Conservation (phyloP, 306 rosid species). For the Luffa aegyptiaca region DNA sequence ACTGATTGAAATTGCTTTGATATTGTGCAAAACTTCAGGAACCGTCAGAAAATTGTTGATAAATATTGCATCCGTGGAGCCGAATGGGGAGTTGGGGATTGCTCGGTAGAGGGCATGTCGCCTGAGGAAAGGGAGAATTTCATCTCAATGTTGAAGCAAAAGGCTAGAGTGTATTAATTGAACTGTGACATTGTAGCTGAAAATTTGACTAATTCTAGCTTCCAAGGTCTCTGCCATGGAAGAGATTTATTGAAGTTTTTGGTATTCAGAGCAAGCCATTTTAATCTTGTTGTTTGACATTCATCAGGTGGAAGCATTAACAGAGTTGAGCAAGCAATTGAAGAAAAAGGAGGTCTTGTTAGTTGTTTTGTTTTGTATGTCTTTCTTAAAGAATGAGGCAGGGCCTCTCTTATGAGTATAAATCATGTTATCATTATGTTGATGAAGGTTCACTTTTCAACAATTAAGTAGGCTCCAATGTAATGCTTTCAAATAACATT, state of each 20-base stretch:
- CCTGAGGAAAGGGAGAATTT: slow-evolving; percentile 58
- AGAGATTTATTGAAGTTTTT: neutral
- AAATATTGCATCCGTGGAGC: slow-evolving; percentile 90
- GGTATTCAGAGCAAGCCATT: neutral
- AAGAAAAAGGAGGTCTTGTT: neutral
- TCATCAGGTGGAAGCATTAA: neutral
- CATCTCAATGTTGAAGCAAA: slow-evolving; percentile 63
- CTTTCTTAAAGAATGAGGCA: neutral
- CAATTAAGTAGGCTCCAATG: neutral
- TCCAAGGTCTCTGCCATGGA: neutral
- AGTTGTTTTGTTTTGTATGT: neutral
- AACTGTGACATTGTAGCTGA: neutral
- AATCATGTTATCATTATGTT: neutral
- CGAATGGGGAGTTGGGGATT: slow-evolving; percentile 97
- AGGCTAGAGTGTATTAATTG: slow-evolving; percentile 21
- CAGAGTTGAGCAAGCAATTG: neutral
- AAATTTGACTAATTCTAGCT: neutral
- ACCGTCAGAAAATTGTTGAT: slow-evolving; percentile 46
- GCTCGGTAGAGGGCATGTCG: slow-evolving; percentile 76
- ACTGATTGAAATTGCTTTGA: neutral
- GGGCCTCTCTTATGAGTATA: neutral
- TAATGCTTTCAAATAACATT: neutral
- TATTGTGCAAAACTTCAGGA: slow-evolving; percentile 29
- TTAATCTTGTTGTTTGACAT: neutral
- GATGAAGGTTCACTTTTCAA: neutral